Percentiles rank a stretch among this genome's conserved stretches.
phyloP scores from a whole-genome alignment of 2,329 filamentous ascomycete genomes.

The Rhinocladiella mackenziei region DNA sequence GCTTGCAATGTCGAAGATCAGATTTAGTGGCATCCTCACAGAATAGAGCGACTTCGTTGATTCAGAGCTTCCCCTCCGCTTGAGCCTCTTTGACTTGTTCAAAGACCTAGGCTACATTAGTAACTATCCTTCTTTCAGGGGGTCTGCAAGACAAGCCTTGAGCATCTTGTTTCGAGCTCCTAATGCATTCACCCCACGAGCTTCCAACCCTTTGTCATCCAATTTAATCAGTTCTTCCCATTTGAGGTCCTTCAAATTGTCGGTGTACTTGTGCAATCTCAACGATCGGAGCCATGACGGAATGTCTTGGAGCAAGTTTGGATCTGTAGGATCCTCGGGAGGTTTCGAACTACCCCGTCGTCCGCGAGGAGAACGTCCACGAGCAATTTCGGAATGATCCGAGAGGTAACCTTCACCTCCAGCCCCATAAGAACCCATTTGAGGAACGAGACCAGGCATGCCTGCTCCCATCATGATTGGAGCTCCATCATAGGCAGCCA shows the following conservation, averaged over 20 bases:
- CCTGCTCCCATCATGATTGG: constrained; percentile 68
- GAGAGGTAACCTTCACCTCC: constrained; percentile 81
- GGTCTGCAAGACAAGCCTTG: constrained; percentile 58
- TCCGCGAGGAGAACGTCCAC: constrained; percentile 87
- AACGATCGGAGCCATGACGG: constrained; percentile 93
- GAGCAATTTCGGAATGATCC: constrained; percentile 85
- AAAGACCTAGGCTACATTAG: constrained; percentile 62
- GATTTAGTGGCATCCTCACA: background rate
- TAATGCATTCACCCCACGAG: constrained; percentile 88
- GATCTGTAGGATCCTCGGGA: constrained; percentile 94
- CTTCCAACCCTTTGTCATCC: constrained; percentile 88
- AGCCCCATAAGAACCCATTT: constrained; percentile 65
- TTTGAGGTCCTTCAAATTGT: constrained; percentile 94
- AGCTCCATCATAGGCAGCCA: constrained; percentile 77
- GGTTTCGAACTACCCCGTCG: constrained; percentile 93
- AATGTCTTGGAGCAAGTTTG: constrained; percentile 84
- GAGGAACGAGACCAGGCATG: constrained; percentile 60
- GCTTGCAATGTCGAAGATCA: background rate
- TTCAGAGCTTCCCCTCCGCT: constrained; percentile 59
- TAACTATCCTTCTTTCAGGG: background rate
- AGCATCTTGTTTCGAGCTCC: constrained; percentile 96
- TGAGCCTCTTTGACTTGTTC: constrained; percentile 88
- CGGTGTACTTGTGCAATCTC: constrained; percentile 96
- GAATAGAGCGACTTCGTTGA: too few relatives aligned
- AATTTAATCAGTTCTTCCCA: constrained; percentile 91